Conservation (phyloP, 805 yeast genomes). For the Metschnikowia noctiluminum region DNA sequence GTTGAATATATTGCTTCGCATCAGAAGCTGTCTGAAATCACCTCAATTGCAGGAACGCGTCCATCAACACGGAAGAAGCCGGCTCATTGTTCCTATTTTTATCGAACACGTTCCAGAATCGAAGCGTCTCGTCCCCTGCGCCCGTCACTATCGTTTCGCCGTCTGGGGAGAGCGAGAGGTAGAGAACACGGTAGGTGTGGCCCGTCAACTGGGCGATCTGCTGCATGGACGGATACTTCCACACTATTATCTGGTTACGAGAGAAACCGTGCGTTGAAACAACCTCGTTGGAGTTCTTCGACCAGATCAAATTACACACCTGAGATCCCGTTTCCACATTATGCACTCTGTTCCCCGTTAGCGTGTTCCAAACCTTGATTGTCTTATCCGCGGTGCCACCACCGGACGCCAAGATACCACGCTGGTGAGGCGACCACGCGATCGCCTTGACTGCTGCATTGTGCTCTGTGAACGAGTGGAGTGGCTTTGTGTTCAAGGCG, state of each 20-base stretch:
- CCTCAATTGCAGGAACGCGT: conserved; percentile 66
- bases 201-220: conserved; percentile 93
- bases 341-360: conserved; percentile 66
- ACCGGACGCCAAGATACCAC: conserved; percentile 91
- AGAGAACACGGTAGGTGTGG: conserved; percentile 88
- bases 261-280: conserved; percentile 95
- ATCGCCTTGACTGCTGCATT: conserved; percentile 95
- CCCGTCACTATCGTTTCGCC: conserved; percentile 97
- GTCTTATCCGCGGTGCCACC: conserved; percentile 95
- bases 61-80: conserved; percentile 62
- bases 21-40: neutral
- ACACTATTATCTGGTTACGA: conserved; percentile 82
- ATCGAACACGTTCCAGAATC: conserved; percentile 95
- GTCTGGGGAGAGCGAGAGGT: conserved; percentile 87
- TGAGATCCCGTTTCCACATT: conserved; percentile 96
- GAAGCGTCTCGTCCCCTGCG: conserved; percentile 94
- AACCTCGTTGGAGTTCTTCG: conserved; percentile 84
- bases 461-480: conserved; percentile 75
- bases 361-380: conserved; percentile 89
- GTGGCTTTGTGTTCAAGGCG: conserved; percentile 64
- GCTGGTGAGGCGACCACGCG: conserved; percentile 96
- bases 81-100: conserved; percentile 58
- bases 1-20: neutral
- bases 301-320: conserved; percentile 93
- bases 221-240: conserved; percentile 92